A percentile compares a stretch with the other conserved stretches of the same genome.
phyloP scores from a whole-genome alignment of 495 filamentous ascomycete species.

The Talaromyces nanjingensis region DNA sequence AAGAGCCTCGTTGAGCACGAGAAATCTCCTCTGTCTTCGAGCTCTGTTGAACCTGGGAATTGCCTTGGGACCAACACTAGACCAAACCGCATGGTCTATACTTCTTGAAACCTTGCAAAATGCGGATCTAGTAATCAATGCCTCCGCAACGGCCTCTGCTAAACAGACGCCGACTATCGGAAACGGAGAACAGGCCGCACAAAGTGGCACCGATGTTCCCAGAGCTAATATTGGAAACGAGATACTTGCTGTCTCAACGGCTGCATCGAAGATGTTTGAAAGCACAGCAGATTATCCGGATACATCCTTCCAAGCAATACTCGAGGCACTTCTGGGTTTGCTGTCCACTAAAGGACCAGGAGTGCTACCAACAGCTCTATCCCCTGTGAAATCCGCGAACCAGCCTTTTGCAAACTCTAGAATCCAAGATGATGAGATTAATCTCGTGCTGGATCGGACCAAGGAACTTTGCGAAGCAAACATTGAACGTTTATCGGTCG shows the following conservation, averaged over 20 bases:
- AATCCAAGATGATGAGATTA: slow-evolving; percentile 41
- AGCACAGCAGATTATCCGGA: slow-evolving; percentile 84
- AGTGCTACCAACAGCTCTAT: slow-evolving; percentile 13
- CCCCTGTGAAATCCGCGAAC: slow-evolving; percentile 22
- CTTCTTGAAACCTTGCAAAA: slow-evolving; percentile 85
- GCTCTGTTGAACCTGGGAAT: slow-evolving; percentile 92
- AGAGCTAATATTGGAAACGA: slow-evolving; percentile 64
- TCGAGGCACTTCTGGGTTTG: slow-evolving; percentile 64
- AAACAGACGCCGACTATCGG: slow-evolving; percentile 24
- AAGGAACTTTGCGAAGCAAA: slow-evolving; percentile 74
- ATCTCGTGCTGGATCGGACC: slow-evolving; percentile 76
- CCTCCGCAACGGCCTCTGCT: slow-evolving; percentile 27
- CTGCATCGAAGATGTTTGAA: slow-evolving; percentile 79
- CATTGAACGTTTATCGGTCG: slow-evolving; percentile 61
- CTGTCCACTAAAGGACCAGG: slow-evolving; percentile 36
- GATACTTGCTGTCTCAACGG: slow-evolving; percentile 81
- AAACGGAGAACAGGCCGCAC: slow-evolving; percentile 20
- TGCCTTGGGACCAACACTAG: slow-evolving; percentile 81
- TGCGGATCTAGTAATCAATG: slow-evolving; percentile 77
- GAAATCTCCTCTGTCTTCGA: slow-evolving; percentile 83
- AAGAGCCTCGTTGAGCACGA: slow-evolving; percentile 61
- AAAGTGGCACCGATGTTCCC: slow-evolving; percentile 38
- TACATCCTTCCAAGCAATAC: slow-evolving; percentile 67
- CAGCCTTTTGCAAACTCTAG: slow-evolving; percentile 30
- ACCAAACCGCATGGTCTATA: slow-evolving; percentile 74